A percentile compares a stretch with the other conserved stretches of the same genome.
These are phyloP conservation scores for Marchantia paleacea DNA, from an alignment of 225 moss, liverwort and hornwort species.

Conservation along the genomic window DNA sequence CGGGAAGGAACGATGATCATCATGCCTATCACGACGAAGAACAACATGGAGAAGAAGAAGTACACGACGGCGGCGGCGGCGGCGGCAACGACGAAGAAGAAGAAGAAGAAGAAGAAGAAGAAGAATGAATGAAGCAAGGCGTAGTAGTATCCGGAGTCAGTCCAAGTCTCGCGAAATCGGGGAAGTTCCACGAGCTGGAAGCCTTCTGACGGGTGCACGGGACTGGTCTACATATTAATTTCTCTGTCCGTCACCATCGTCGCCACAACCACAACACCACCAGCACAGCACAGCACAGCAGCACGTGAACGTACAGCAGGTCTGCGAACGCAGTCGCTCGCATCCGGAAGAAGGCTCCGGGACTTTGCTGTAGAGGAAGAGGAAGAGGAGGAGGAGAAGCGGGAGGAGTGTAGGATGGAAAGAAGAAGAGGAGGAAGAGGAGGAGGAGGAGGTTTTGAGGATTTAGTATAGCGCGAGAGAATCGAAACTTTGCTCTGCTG, in stretches of 20 bases:
- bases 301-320: background rate
- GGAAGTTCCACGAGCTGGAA: constrained; percentile 11
- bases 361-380: constrained; percentile 18
- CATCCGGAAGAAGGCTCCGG: background rate
- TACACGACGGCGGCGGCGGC: too few relatives aligned
- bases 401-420: background rate
- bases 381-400: background rate
- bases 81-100: too few relatives aligned
- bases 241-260: background rate
- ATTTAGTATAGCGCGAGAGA: constrained; percentile 25
- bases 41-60: background rate
- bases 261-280: too few relatives aligned
- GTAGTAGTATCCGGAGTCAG: background rate
- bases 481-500: constrained; percentile 47
- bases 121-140: background rate
- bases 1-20: background rate
- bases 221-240: background rate
- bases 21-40: background rate
- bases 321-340: background rate
- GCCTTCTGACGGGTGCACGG: background rate
- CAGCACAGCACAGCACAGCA: background rate
- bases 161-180: background rate
- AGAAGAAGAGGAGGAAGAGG: background rate
- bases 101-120: too few relatives aligned
- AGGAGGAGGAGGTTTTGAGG: constrained; percentile 28